Base-by-base conservation (phyloP, 2,329 filamentous ascomycete genomes). In the Sclerotinia minor region DNA sequence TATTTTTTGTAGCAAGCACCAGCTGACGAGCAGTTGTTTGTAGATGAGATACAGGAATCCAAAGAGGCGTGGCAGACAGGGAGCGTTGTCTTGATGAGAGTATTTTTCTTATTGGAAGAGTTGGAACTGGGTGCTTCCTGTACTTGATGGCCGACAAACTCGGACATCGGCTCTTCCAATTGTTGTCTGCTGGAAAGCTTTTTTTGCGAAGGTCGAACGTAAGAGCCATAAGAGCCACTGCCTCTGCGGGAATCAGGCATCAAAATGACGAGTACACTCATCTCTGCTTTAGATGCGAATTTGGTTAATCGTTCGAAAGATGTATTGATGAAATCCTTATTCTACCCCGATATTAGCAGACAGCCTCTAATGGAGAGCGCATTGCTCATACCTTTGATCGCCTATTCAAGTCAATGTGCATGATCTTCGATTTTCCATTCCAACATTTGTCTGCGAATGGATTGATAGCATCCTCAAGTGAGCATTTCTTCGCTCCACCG, bases 21-120 rank as follows among this genome's bases (percentile, higher is more conserved):
- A 79, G 95, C 93, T 66, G 90, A 88, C 19, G 90, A 92, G 84
- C 95, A 99, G 77, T 87, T 87, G 74, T 87, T 85, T 2, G 95
- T 99, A 52, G 81, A 82, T 68, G 83, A 83, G 61, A 84, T 80
- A 80, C 94, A 98, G 68, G 84, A 82, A 52, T 88, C 86, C 73
- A 87, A 80, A 2, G 88, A 89, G 64, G 82, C 78, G 82, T 96
- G 94, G 84, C 94, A 98, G 57, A 87, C 80, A 8, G 91, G 89
- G 38, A 54, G 38, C 8, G 70, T 69, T 7, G 29, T 52, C 19
- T 50, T 60, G 9, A 67, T 64, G 13, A 53, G 1, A 38, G 49
- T 64, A 47, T 41, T 64, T 5, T 71, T 70, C 11, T 72, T 74
- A 59, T 26, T 13, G n/a, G 52, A 59, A 60, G 57, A 54, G 38